Percentiles rank a stretch among this genome's conserved stretches.
phyloP scores from a whole-genome alignment of 805 yeast genomes.

The Grigorovia humatica region DNA sequence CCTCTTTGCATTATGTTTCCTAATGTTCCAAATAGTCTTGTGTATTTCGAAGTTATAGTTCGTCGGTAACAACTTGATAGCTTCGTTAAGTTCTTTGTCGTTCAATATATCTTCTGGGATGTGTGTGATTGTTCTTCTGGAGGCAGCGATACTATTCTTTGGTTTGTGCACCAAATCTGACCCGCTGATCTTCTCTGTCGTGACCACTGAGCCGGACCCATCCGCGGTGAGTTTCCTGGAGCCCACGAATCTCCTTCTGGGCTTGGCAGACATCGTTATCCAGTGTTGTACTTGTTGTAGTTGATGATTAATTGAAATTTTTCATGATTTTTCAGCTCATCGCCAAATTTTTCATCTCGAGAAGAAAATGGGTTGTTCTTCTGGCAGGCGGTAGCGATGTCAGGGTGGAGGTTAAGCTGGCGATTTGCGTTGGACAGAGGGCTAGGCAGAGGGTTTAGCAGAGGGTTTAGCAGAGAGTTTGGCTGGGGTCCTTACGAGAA shows the following conservation, averaged over 20 bases:
- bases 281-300: neutral
- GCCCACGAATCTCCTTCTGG: constrained; percentile 56
- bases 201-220: constrained; percentile 17
- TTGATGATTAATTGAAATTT: neutral
- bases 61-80: constrained; percentile 70
- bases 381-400: no score
- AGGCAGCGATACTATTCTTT: constrained; percentile 23
- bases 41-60: constrained; percentile 95
- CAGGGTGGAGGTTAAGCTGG: no score
- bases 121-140: constrained; percentile 65
- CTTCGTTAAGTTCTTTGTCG: constrained; percentile 74
- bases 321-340: neutral
- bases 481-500: no score
- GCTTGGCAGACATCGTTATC: constrained; percentile 8
- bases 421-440: no score
- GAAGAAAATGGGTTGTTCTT: no score
- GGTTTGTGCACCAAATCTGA: constrained; percentile 21
- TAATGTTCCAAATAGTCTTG: constrained; percentile 89
- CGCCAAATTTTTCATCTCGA: no score
- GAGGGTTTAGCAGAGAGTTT: no score
- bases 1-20: constrained; percentile 60
- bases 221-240: constrained; percentile 26
- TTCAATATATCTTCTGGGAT: constrained; percentile 78
- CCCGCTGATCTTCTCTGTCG: constrained; percentile 7
- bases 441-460: no score